phyloP scores from a whole-genome alignment of 2,329 filamentous ascomycete species.

The Aureobasidium uvarum region DNA sequence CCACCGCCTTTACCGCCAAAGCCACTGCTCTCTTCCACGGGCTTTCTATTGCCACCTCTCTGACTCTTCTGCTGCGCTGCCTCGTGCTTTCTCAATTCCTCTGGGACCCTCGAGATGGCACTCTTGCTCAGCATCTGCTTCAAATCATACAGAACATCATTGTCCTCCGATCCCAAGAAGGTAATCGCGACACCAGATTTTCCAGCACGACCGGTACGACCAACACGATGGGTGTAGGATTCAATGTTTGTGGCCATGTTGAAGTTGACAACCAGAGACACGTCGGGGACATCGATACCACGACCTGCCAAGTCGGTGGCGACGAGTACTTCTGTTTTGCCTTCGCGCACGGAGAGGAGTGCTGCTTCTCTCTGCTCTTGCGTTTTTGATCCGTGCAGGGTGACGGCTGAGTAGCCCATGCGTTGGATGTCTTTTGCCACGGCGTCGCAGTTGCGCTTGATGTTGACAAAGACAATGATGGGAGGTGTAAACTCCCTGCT shows the following conservation, averaged over 20 bases:
- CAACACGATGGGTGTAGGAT: slow-evolving; percentile 93
- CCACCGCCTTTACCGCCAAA: slow-evolving; percentile 40
- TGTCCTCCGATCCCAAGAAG: slow-evolving; percentile 87
- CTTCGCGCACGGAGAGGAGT: slow-evolving; percentile 76
- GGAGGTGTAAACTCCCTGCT: slow-evolving; percentile 79
- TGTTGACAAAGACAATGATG: slow-evolving; percentile 99
- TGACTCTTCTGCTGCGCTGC: slow-evolving; percentile 80
- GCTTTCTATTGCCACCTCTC: slow-evolving; percentile 47
- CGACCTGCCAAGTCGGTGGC: slow-evolving; percentile 93
- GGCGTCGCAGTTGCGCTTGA: slow-evolving; percentile 97
- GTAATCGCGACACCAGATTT: slow-evolving; percentile 97
- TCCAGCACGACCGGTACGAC: slow-evolving; percentile 93
- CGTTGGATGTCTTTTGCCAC: slow-evolving; percentile 91
- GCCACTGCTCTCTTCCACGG: slow-evolving; percentile 39
- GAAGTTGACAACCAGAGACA: slow-evolving; percentile 94
- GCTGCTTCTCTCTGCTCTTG: slow-evolving; percentile 97
- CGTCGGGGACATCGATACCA: slow-evolving; percentile 96
- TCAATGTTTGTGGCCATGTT: slow-evolving; percentile 96
- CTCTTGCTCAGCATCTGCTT: slow-evolving; percentile 96
- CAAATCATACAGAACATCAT: slow-evolving; percentile 84
- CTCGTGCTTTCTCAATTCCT: slow-evolving; percentile 86
- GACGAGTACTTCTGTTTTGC: slow-evolving; percentile 81
- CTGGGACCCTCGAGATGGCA: slow-evolving; percentile 80
- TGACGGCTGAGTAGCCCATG: slow-evolving; percentile 87
- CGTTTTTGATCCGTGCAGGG: slow-evolving; percentile 91